These are phyloP conservation scores for Noccaea bulbosa DNA, from an alignment of 345 rosid species.

Conservation along the genomic window DNA sequence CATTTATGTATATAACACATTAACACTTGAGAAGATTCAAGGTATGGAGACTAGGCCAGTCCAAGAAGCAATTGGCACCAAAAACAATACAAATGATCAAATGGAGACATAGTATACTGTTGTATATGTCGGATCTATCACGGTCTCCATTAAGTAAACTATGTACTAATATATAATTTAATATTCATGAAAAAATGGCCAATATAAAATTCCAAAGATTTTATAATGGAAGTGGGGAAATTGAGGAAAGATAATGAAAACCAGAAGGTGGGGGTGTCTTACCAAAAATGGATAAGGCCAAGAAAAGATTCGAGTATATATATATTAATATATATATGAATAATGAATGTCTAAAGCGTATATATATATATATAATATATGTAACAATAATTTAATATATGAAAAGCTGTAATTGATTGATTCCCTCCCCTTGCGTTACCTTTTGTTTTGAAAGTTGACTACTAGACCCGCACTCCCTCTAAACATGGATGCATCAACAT, in stretches of 20 bases:
- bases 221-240: constrained; percentile 19
- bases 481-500: too few species aligned
- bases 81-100: not conserved
- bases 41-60: constrained; percentile 26
- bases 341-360: not conserved
- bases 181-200: constrained; percentile 23
- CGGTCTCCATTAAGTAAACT: constrained; percentile 17
- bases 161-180: constrained; percentile 4
- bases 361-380: not conserved
- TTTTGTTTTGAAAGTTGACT: constrained; percentile 26
- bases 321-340: not conserved
- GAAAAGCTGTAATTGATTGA: constrained; percentile 21
- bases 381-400: not conserved
- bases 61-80: constrained; percentile 1
- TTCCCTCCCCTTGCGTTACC: not conserved
- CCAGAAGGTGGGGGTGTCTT: constrained; percentile 13
- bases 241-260: constrained; percentile 4
- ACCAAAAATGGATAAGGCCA: constrained; percentile 39
- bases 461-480: constrained; percentile 12
- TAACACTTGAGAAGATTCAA: constrained; percentile 22
- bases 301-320: constrained; percentile 15
- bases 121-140: constrained; percentile 32
- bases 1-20: not conserved
- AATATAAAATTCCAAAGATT: constrained; percentile 18
- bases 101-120: constrained; percentile 13